Evolutionary conservation across 176 grass and related monocot species (phyloP).

Genomic region (Puya raimondii): DNA sequence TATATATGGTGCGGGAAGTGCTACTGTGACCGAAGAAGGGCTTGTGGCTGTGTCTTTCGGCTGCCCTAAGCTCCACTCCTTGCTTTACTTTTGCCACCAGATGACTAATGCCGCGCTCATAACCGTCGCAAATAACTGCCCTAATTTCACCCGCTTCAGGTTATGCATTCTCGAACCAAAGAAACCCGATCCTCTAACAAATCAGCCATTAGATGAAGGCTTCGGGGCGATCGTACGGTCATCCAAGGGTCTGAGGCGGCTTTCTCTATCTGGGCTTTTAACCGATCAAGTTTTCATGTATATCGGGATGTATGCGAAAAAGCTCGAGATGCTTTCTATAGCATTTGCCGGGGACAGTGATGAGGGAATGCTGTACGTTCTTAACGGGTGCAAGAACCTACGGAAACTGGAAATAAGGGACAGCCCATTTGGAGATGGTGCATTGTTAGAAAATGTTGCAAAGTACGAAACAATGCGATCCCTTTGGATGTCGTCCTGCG

Average conservation of each 20-base stretch:
- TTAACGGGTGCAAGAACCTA: slow-evolving; percentile 63
- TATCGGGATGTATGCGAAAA: slow-evolving; percentile 56
- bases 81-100: slow-evolving; percentile 81
- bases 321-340: slow-evolving; percentile 82
- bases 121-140: slow-evolving; percentile 63
- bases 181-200: slow-evolving; percentile 59
- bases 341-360: slow-evolving; percentile 81
- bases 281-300: slow-evolving; percentile 73
- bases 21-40: slow-evolving; percentile 66
- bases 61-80: slow-evolving; percentile 53
- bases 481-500: slow-evolving; percentile 94
- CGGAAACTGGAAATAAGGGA: slow-evolving; percentile 81
- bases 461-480: slow-evolving; percentile 97
- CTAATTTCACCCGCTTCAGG: slow-evolving; percentile 70
- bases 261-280: slow-evolving; percentile 64
- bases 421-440: slow-evolving; percentile 62
- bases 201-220: slow-evolving; percentile 55
- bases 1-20: slow-evolving; percentile 32
- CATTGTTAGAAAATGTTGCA: slow-evolving; percentile 50
- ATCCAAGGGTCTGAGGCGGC: slow-evolving; percentile 43
- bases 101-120: slow-evolving; percentile 84
- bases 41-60: slow-evolving; percentile 74
- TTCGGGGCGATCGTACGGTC: slow-evolving; percentile 68
- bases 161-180: slow-evolving; percentile 59
- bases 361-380: slow-evolving; percentile 59